phyloP scores from a whole-genome alignment of 208 protist species.

The Trypanosomatidae sp. region DNA sequence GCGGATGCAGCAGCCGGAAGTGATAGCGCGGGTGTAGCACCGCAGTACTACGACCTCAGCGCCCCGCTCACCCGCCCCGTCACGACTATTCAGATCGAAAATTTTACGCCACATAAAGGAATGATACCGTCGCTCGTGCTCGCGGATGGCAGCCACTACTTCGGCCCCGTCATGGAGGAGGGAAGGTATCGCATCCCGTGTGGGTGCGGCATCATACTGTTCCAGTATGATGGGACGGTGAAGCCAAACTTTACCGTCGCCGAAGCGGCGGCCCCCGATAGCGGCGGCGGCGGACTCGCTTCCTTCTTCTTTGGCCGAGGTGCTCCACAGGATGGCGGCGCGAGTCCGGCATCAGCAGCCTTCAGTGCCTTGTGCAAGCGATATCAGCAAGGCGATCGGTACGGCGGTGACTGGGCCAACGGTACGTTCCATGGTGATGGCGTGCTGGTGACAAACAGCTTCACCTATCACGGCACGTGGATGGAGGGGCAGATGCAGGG shows the following conservation, averaged over 20 bases:
- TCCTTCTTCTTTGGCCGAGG: slow-evolving; percentile 27
- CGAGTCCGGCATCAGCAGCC: slow-evolving; percentile 5
- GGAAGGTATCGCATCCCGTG: slow-evolving; percentile 44
- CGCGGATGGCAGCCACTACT: slow-evolving; percentile 74
- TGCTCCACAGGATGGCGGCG: neutral
- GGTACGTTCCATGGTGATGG: slow-evolving; percentile 77
- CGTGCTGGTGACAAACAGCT: slow-evolving; percentile 59
- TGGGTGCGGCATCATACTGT: slow-evolving; percentile 74
- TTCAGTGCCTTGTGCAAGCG: slow-evolving; percentile 20
- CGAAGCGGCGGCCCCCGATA: neutral
- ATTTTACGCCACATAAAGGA: slow-evolving; percentile 45
- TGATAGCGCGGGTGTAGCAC: neutral
- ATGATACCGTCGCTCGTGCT: slow-evolving; percentile 37
- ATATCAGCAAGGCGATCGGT: slow-evolving; percentile 72
- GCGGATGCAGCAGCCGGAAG: neutral
- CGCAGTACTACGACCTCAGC: slow-evolving; percentile 36
- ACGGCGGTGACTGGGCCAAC: slow-evolving; percentile 67
- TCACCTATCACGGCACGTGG: slow-evolving; percentile 80
- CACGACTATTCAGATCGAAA: slow-evolving; percentile 58
- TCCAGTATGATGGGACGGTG: slow-evolving; percentile 34
- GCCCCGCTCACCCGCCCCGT: slow-evolving; percentile 44
- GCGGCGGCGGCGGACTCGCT: slow-evolving; percentile 1
- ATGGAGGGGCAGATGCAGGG: slow-evolving; percentile 38
- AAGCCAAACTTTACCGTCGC: slow-evolving; percentile 6
- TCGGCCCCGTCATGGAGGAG: slow-evolving; percentile 60